Conservation (phyloP, 192 early-diverging fungal genomes). For the Linnemannia hyalina region DNA sequence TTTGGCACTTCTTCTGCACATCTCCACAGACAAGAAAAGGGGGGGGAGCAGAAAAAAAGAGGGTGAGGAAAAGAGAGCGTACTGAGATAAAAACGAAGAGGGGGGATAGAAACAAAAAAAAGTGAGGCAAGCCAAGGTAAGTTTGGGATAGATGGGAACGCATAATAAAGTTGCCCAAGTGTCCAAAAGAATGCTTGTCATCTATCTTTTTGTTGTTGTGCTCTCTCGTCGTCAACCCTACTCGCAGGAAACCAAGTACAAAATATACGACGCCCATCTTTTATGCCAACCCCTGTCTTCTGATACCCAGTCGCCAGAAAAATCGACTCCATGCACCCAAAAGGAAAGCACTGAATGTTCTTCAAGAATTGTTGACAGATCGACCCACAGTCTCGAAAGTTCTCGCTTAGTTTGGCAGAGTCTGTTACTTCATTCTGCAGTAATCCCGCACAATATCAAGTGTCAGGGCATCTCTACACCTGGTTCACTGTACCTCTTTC, state of each 20-base stretch:
- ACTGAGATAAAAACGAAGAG: background rate
- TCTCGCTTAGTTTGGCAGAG: too few species aligned
- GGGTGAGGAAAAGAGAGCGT: constrained; percentile 4
- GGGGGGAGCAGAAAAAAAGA: background rate
- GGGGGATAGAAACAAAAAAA: background rate
- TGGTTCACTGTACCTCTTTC: background rate
- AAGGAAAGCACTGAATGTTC: background rate
- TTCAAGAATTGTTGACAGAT: background rate
- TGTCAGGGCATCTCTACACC: background rate
- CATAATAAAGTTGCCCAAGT: background rate
- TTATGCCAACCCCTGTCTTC: background rate
- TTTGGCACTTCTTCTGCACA: background rate
- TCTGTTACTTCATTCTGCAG: too few species aligned
- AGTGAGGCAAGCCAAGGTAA: background rate
- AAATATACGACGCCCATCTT: background rate
- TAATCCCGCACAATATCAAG: background rate
- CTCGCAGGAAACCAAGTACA: background rate
- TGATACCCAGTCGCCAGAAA: background rate
- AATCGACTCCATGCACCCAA: background rate
- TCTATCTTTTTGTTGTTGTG: background rate
- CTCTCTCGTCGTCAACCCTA: background rate
- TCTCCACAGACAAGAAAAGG: background rate
- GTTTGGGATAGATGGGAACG: constrained; percentile 4
- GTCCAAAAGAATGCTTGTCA: background rate
- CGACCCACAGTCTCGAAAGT: background rate